Base-by-base conservation (phyloP, 2,329 filamentous ascomycete genomes). In the Xylariaceae sp. region DNA sequence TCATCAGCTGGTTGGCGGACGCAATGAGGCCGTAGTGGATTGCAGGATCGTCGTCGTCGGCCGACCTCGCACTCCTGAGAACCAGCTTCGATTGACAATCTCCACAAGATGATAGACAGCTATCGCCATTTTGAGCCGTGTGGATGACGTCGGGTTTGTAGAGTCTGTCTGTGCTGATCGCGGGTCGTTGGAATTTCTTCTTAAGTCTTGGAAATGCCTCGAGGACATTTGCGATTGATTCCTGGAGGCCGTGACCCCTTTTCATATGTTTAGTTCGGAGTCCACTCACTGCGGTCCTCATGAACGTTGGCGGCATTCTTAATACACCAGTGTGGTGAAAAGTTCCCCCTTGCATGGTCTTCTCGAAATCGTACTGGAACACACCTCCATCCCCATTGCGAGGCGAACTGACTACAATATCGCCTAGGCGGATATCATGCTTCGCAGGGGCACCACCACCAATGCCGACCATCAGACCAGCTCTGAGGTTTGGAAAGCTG, bases 351-450 rank as follows among this genome's bases (percentile, higher is more conserved):
- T 68, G 63, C 4, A 66, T 60, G 1, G 64, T 61, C 55, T 70
- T 71, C 6, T 69, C 71, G 55, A 64, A 70, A 55, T 74, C 72
- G 56, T 73, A 74, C 18, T 74, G 72, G 6, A 73, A 50, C 2
- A 74, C 67, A 0, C 68, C 69, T 0, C 64, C 63, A 1, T 57
- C 59, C 3, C 60, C 64, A 51, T 59, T 15, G 1, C 49, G 10
- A 52, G 68, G 62, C 11, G 55, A 15, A 55, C 71, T 69, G 15
- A 74, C 72, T 0, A 73, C 71, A 34, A 74, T 51, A 44, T 74
- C 71, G 0, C 72, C 71, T 1, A 74, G 66, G 2, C 70, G 64
- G 11, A 74, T 71, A 50, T 73, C 71, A 10, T 71, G 55, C 44
- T 63, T 62, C 13, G 0, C 74, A 72, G 71, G 70, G 7, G 62